phyloP scores from a whole-genome alignment of 1,284 basidiomycete species.

The Blastosporella zonata region DNA sequence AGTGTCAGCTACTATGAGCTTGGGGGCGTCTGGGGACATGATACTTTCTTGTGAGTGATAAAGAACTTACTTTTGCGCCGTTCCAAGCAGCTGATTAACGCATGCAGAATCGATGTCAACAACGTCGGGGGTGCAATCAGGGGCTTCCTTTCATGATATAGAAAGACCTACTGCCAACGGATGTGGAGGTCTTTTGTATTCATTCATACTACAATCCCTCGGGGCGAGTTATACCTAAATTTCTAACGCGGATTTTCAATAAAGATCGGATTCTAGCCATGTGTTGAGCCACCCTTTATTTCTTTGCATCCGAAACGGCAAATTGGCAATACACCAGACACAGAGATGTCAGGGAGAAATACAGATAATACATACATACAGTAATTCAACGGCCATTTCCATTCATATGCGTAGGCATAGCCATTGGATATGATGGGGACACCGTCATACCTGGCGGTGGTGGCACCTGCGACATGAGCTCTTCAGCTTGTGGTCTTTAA shows the following conservation, averaged over 20 bases:
- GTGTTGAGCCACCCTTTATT: too few species aligned
- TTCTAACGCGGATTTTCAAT: background rate
- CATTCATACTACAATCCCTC: background rate
- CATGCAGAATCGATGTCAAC: conserved; percentile 40
- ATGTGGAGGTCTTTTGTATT: background rate
- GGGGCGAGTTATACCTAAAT: background rate
- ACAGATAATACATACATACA: background rate
- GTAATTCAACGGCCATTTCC: conserved; percentile 11
- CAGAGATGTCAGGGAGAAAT: background rate
- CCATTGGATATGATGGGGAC: conserved; percentile 5
- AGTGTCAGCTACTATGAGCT: conserved; percentile 95
- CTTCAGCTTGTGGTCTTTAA: conserved; percentile 26
- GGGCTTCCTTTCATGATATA: conserved; percentile 43
- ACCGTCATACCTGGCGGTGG: conserved; percentile 17
- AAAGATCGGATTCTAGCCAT: too few species aligned
- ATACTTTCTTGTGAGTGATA: conserved; percentile 79
- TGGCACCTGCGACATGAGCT: conserved; percentile 23
- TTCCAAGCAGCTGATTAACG: conserved; percentile 6
- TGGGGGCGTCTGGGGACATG: conserved; percentile 97
- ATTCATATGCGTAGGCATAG: conserved; percentile 9
- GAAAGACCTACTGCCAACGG: too few species aligned
- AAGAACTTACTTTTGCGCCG: conserved; percentile 4
- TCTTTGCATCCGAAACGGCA: too few species aligned
- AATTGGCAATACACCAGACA: background rate
- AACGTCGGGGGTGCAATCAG: conserved; percentile 49